Evolutionary conservation across 73 alveolate genomes (phyloP), one percentile per base, ranked within the genome.

Genomic region (Stentor roeselii): DNA sequence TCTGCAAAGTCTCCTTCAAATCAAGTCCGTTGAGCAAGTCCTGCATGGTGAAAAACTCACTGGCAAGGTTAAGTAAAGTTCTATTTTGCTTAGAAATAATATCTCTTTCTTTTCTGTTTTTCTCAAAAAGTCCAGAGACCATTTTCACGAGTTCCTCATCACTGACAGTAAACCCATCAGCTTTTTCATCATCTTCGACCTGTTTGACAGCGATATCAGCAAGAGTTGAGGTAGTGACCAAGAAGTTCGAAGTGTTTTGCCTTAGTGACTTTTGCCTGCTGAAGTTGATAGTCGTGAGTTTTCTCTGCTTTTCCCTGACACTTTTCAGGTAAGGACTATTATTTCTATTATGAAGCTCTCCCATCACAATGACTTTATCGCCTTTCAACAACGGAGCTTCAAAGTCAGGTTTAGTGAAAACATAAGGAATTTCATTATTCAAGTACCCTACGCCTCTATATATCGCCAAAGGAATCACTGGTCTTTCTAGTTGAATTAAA

Each of bases 381-480:
- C 42, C 37, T 1, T 67, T 32, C 1, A 67, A 67, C n/a, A 67
- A 32, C 14, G 80, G 80, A 2, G 80, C 34, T 21, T 34, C 37
- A 21, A 40, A 82, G 38, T 86, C 88, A 0, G 92, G 92, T 39
- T 86, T 86, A 3, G 92, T 86, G 21, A 78, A 60, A 3, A 86
- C 85, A 59, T 60, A 86, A 3, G 85, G 82, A 27, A 42, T 3
- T 3, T 86, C 86, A 40, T 86, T 86, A 1, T 78, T 76, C 32
- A 39, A 3, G 21, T 14, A n/a, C 37, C 75, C 76, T 21, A 39
- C 76, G 3, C 84, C 75, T 2, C 92, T 35, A 32, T 82, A 50
- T 21, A 86, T 39, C 3, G 88, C 92, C 3, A 86, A 61, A 3
- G 92, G 83, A 39, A 86, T 82, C 21, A 86, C 60, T 0, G 92